Evolutionary conservation across 2,329 filamentous ascomycete genomes (phyloP).

Genomic region (Lecanicillium sp.): DNA sequence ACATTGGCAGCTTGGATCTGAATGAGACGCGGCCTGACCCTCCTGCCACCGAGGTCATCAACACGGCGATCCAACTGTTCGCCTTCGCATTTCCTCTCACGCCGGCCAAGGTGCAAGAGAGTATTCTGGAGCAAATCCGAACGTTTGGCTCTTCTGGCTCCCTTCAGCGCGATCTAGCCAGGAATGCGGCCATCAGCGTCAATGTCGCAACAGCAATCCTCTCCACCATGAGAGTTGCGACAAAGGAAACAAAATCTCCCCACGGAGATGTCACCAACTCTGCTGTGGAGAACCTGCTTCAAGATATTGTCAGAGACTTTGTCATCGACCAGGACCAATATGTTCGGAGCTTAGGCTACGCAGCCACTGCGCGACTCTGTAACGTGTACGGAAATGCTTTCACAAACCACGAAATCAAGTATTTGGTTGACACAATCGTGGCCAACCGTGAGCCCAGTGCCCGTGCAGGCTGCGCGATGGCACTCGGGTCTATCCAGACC

Average conservation of each 20-base stretch:
- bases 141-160: conserved; percentile 78
- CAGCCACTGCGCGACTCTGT: conserved; percentile 80
- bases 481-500: conserved; percentile 86
- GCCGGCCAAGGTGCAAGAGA: conserved; percentile 87
- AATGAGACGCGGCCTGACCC: conserved; percentile 58
- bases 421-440: conserved; percentile 89
- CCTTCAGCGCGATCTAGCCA: conserved; percentile 77
- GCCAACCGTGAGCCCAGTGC: conserved; percentile 89
- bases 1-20: conserved; percentile 47
- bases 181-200: conserved; percentile 84
- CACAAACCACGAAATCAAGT: conserved; percentile 85
- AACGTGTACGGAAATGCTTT: conserved; percentile 78
- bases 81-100: conserved; percentile 86
- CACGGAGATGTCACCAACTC: conserved; percentile 66
- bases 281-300: conserved; percentile 77
- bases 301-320: conserved; percentile 66
- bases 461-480: conserved; percentile 88
- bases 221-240: conserved; percentile 74
- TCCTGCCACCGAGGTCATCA: conserved; percentile 86
- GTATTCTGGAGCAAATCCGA: conserved; percentile 86
- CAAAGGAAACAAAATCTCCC: conserved; percentile 69
- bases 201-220: conserved; percentile 82
- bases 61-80: conserved; percentile 89
- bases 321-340: conserved; percentile 79
- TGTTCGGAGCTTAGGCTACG: conserved; percentile 77